A percentile compares a stretch with the other conserved stretches of the same genome.
These are phyloP conservation scores for Colletotrichum caudatum DNA, from an alignment of 2,329 filamentous ascomycete species.

Conservation along the genomic window DNA sequence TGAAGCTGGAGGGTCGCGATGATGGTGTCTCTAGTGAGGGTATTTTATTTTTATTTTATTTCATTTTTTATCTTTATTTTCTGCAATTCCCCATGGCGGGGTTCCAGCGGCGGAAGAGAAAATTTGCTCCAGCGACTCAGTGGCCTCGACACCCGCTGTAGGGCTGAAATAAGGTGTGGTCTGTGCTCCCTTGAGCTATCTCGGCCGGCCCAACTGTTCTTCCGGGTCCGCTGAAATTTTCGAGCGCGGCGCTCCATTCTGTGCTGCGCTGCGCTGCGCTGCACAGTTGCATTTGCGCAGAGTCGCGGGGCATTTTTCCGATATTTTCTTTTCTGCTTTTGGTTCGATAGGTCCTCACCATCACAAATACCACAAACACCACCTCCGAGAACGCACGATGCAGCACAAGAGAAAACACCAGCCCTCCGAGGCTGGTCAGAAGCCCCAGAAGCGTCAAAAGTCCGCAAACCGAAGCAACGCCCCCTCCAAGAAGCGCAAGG, in stretches of 20 bases:
- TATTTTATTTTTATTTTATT: conserved; percentile 24
- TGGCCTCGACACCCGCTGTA: conserved; percentile 26
- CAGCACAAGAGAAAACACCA: conserved; percentile 41
- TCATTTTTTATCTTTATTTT: conserved; percentile 15
- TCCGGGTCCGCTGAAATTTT: conserved; percentile 41
- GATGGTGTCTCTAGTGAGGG: neutral
- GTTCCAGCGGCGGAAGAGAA: conserved; percentile 33
- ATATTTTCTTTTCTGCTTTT: neutral
- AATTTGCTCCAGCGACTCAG: conserved; percentile 39
- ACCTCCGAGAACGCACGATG: neutral
- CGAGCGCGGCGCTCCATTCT: neutral
- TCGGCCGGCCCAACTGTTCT: conserved; percentile 25
- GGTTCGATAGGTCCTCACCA: neutral
- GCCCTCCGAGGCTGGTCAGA: conserved; percentile 17
- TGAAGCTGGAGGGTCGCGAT: conserved; percentile 6
- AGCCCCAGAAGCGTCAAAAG: conserved; percentile 41
- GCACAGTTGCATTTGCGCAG: neutral
- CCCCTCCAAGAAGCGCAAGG: conserved; percentile 51
- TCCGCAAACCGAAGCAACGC: conserved; percentile 16
- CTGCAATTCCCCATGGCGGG: conserved; percentile 16
- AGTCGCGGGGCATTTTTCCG: conserved; percentile 20
- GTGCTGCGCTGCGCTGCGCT: neutral
- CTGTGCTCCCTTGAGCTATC: conserved; percentile 36
- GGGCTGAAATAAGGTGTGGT: conserved; percentile 49
- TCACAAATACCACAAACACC: neutral